Percentiles rank a stretch among this genome's conserved stretches.
Conservation (phyloP, 1,284 basidiomycete genomes). For the Paramarasmius palmivorus region DNA sequence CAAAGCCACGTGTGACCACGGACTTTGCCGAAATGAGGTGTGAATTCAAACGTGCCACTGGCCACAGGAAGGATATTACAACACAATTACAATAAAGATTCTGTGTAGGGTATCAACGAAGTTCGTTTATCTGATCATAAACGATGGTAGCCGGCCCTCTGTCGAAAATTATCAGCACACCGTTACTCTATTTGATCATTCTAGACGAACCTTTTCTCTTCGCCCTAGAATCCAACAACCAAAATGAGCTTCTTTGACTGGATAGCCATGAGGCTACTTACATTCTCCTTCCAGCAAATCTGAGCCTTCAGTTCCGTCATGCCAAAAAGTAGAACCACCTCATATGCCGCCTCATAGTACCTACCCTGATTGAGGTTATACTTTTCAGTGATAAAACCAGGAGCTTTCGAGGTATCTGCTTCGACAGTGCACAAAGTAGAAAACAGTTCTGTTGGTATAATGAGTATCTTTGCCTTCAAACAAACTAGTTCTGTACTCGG, state of each 20-base stretch:
- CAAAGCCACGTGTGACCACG: no score
- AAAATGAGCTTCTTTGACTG: background rate
- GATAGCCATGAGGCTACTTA: conserved; percentile 18
- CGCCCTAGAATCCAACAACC: background rate
- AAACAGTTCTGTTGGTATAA: conserved; percentile 28
- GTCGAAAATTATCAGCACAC: background rate
- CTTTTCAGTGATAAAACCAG: conserved; percentile 2
- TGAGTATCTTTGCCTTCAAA: background rate
- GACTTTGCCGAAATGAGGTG: no score
- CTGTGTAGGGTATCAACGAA: background rate
- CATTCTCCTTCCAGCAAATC: conserved; percentile 44
- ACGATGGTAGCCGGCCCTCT: conserved; percentile 23
- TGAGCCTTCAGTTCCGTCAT: conserved; percentile 47
- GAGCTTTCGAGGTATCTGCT: conserved; percentile 34
- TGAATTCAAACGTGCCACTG: no score
- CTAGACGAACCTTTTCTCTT: no score
- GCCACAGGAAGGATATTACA: no score
- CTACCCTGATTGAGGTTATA: conserved; percentile 10
- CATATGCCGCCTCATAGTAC: conserved; percentile 36
- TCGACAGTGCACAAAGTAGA: conserved; percentile 36
- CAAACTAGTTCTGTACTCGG: conserved; percentile 16
- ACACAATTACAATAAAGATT: no score
- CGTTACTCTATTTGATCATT: no score
- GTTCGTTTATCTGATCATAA: conserved; percentile 25
- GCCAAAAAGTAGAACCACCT: conserved; percentile 44